These are phyloP conservation scores for Curvularia sp. DNA, from an alignment of 2,329 filamentous ascomycete genomes.

Conservation along the genomic window DNA sequence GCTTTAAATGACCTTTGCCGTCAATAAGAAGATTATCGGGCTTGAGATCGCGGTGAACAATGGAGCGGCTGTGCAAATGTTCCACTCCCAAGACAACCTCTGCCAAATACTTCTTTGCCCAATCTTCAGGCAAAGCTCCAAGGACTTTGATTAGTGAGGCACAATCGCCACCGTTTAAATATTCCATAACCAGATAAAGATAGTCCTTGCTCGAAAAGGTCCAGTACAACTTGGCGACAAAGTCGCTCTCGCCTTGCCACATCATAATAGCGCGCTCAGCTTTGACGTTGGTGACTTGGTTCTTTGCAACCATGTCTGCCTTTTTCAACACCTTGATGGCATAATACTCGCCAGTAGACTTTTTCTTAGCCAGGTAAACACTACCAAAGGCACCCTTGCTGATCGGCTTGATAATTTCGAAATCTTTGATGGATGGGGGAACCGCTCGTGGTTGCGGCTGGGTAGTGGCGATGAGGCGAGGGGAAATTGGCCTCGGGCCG, in stretches of 20 bases:
- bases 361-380: constrained; percentile 98
- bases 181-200: constrained; percentile 98
- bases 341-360: constrained; percentile 96
- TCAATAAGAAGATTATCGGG: constrained; percentile 98
- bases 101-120: constrained; percentile 96
- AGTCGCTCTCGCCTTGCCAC: constrained; percentile 99
- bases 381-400: constrained; percentile 98
- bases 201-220: constrained; percentile 99
- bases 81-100: constrained; percentile 97
- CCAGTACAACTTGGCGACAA: constrained; percentile 99
- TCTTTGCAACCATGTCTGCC: constrained; percentile 99
- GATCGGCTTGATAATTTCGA: constrained; percentile 99
- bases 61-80: constrained; percentile 90
- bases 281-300: constrained; percentile 98
- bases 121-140: constrained; percentile 90
- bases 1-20: constrained; percentile 92
- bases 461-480: constrained; percentile 76
- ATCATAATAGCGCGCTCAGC: constrained; percentile 99
- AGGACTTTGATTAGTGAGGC: constrained; percentile 95
- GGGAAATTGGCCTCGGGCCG: constrained; percentile 75
- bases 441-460: constrained; percentile 87
- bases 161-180: constrained; percentile 96
- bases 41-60: constrained; percentile 96
- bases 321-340: constrained; percentile 99
- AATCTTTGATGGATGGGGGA: constrained; percentile 97